Base-by-base conservation (phyloP, 108 stramenopile genomes). In the Nitzschia sp. region DNA sequence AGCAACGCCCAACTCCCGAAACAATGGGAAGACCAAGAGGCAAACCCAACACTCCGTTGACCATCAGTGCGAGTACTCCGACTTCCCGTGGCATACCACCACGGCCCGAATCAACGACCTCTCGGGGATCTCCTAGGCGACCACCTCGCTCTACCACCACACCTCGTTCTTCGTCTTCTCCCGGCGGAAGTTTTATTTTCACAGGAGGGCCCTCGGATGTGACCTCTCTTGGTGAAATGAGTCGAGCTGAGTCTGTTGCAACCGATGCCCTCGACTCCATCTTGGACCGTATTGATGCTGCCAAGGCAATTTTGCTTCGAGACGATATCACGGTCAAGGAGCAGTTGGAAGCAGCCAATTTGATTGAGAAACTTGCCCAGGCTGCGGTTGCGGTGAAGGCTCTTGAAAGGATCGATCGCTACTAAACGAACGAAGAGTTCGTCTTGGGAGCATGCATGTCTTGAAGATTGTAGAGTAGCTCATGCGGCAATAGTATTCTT, bases 221-320 rank as follows among this genome's bases (percentile, higher is more conserved):
- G 2, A 31, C 57, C 34, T 62, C 61, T 2, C 24, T 72, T 25
- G 62, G 71, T 8, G 61, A 58, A 29, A 36, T 56, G 28, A 73
- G 72, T 29, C 70, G 68, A 47, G 71, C 75, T 31, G 70, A 59
- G 30, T 74, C 75, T 4, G 74, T 84, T 0, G 73, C 75, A 2
- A 80, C 83, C 2, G 71, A 80, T 54, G 76, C 79, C n/a, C 47
- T 85, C 35, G 84, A 85, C 33, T 65, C 76, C 4, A 70, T 85
- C 30, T 54, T 79, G 53, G 59, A 49, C 36, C 64, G 74, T 8
- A 85, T 85, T 51, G 81, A 85, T 25, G 54, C 54, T 0, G 66
- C 68, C 35, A 81, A 81, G 64, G 65, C 61, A 9, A 63, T 57
- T 46, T 54, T 83, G 24, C 35, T 66, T 24, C 51, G 59, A 21